phyloP scores from a whole-genome alignment of 257 asterid genomes.

The Echium plantagineum region DNA sequence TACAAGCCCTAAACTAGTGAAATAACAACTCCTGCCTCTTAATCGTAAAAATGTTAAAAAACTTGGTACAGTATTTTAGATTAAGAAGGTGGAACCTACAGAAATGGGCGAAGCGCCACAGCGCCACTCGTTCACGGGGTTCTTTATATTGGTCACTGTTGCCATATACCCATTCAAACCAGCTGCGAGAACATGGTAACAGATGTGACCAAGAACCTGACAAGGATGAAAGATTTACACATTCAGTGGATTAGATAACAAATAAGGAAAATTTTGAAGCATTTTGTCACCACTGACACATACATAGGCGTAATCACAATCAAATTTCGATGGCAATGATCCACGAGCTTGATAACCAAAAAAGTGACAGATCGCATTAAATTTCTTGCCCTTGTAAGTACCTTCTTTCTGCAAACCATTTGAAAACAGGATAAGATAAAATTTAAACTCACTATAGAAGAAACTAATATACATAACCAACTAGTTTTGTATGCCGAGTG shows the following conservation, averaged over 20 bases:
- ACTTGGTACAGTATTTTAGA: not conserved
- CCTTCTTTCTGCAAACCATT: conserved; percentile 10
- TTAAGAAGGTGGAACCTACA: conserved; percentile 3
- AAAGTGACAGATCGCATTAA: conserved; percentile 13
- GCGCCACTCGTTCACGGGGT: conserved; percentile 13
- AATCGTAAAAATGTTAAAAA: not conserved
- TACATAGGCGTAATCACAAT: conserved; percentile 13
- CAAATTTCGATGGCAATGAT: conserved; percentile 13
- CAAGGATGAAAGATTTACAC: not conserved
- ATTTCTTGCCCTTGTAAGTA: conserved; percentile 14
- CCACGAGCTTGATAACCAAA: conserved; percentile 19
- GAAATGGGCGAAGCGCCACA: conserved; percentile 14
- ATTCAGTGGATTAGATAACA: not conserved
- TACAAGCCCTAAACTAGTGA: not conserved
- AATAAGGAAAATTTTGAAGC: not conserved
- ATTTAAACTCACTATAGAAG: no score
- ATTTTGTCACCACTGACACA: not conserved
- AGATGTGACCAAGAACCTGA: conserved; percentile 15
- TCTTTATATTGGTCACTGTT: conserved; percentile 13
- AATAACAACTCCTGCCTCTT: not conserved
- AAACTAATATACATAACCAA: no score
- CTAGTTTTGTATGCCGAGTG: no score
- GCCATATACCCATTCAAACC: conserved; percentile 12
- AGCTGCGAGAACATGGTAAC: conserved; percentile 11
- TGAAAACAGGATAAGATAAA: not conserved